phyloP scores from a whole-genome alignment of 2,329 filamentous ascomycete species.

The Alternaria sp. region DNA sequence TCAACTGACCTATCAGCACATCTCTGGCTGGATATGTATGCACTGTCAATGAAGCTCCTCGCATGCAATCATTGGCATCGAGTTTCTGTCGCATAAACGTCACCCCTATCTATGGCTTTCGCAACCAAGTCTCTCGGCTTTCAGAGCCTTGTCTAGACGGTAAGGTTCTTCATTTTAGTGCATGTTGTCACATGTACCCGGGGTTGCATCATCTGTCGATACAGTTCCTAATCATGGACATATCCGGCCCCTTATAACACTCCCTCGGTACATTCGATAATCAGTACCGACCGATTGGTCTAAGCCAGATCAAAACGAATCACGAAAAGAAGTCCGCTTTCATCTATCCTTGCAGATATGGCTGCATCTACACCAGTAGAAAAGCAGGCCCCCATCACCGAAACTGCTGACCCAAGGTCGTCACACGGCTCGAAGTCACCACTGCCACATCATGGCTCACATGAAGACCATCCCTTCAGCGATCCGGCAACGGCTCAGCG shows the following conservation, averaged over 20 bases:
- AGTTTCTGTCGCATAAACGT: background rate
- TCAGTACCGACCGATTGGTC: conserved; percentile 11
- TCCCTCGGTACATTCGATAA: conserved; percentile 11
- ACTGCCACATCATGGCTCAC: conserved; percentile 17
- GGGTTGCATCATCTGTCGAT: conserved; percentile 28
- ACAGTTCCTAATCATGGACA: background rate
- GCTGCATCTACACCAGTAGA: conserved; percentile 11
- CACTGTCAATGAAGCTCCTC: background rate
- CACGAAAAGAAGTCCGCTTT: conserved; percentile 8
- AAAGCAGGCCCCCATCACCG: conserved; percentile 25
- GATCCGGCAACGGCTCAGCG: conserved; percentile 32
- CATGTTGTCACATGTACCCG: conserved; percentile 26
- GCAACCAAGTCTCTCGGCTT: background rate
- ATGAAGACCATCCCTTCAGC: conserved; percentile 30
- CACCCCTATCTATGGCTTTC: conserved; percentile 9
- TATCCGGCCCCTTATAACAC: conserved; percentile 24
- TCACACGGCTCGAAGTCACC: conserved; percentile 12
- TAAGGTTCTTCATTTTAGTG: conserved; percentile 1
- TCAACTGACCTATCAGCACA: background rate
- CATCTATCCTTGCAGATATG: conserved; percentile 13
- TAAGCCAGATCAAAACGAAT: conserved; percentile 9
- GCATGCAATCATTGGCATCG: background rate
- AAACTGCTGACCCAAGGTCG: conserved; percentile 22
- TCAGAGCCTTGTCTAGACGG: conserved; percentile 9
- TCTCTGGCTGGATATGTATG: background rate